Base-by-base conservation (phyloP, 2,329 filamentous ascomycete species). In the Scytalidium lignicola region DNA sequence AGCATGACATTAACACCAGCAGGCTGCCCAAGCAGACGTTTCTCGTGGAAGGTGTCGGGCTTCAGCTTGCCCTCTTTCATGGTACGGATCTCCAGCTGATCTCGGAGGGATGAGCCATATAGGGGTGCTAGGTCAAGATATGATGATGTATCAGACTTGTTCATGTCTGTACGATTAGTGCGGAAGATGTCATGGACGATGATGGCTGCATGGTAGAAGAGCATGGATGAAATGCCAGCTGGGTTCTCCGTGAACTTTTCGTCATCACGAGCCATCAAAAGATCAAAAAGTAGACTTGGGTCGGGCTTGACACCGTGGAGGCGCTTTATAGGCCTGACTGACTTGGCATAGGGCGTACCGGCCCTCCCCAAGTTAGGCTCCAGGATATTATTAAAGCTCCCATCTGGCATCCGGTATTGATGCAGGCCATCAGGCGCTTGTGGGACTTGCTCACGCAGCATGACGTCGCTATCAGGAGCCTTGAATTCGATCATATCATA, bases 31-130 rank as follows among this genome's bases (percentile, higher is more conserved):
- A 84, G 67, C 1, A 90, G 69, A 40, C 86, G 76, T 64, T 82
- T 81, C 59, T 89, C 85, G 3, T 83, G 78, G 55, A 85, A 90
- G 4, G 73, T 70, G 57, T 91, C 87, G 0, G 83, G 74, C 70
- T 90, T 90, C 55, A 91, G 70, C 62, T 75, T 79, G 42, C 86
- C 86, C 50, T 85, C 76, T 58, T 81, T 74, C 63, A 86, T 86
- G 0, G 83, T 87, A 48, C 76, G 68, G 44, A 79, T 70, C 13
- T 64, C 55, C 43, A 72, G 61, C 55, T 77, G 74, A 26, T 75
- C 71, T 39, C 71, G 68, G 73, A 58, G 90, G 56, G 66, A 42
- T 56, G 64, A 58, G 1, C 72, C 73, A 51, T 75, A 75, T 0
- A 75, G 55, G 0, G 71, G 72, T 2, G 70, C 64, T 1, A 76